Base-by-base conservation (phyloP, 2,329 filamentous ascomycete species). In the Fusarium bulbicola region DNA sequence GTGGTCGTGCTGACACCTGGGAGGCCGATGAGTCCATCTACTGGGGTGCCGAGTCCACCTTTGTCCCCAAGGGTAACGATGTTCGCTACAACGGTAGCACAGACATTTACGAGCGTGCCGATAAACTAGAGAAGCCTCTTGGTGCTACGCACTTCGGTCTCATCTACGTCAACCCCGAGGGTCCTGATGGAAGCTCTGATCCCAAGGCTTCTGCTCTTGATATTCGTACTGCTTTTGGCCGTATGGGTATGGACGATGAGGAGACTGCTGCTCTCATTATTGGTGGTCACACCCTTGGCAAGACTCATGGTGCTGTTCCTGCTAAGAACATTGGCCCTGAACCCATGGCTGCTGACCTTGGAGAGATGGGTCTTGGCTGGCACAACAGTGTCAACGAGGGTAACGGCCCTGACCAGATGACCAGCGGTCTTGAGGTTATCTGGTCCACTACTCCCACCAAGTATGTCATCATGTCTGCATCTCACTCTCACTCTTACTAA, bases 171-270 rank as follows among this genome's bases (percentile, higher is more conserved):
- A 94, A 95, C 84, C 92, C 93, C 6, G 91, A 94, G 81, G 92
- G 93, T 13, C 93, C 93, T 34, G 90, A 94, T 75, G 92, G 90
- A 68, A 88, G 88, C 62, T 91, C 92, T 7, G 92, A 95, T 78
- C 91, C 92, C 26, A 81, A 91, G 45, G 91, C 91, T 20, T 87
- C 93, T 4, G 93, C 90, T 46, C 83, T 86, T 64, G 93, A 95
- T 77, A 95, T 95, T 79, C 92, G 92, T 72, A 87, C 86, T 66
- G 93, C 93, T 24, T 95, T 95, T 76, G 86, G 86, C 72, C 92
- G 92, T 80, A 95, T 95, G 92, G 92, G 90, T 70, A 95, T 95
- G 93, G 90, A 93, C 79, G 92, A 95, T 79, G 90, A 93, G 82
- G 93, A 95, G 86, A 95, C 93, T 0, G 92, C 93, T 60, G 92